A percentile compares a stretch with the other conserved stretches of the same genome.
Evolutionary conservation across 371 early-diverging fungal genomes (phyloP).

Genomic region (Mucor indicus): DNA sequence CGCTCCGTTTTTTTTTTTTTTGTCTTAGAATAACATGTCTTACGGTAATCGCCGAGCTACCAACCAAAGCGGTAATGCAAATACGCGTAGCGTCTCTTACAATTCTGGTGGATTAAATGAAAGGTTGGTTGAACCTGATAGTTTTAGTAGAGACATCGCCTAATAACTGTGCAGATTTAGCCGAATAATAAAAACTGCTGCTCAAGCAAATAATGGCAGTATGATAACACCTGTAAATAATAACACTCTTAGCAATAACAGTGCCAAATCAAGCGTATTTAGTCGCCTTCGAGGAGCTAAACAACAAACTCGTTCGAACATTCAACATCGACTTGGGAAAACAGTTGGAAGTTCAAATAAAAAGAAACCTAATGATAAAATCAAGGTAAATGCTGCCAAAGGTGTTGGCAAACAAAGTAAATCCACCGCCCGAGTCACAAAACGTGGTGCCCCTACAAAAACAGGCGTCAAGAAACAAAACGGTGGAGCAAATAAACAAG

Average conservation of each 20-base stretch:
- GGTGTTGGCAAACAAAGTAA: not conserved
- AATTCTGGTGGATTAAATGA: slow-evolving; percentile 41
- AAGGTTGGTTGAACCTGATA: slow-evolving; percentile 22
- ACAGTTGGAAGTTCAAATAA: slow-evolving; percentile 11
- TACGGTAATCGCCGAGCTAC: too few species aligned
- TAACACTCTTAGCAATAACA: not conserved
- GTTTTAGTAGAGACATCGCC: too few species aligned
- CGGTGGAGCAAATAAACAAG: not conserved
- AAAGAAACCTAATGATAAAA: slow-evolving; percentile 7
- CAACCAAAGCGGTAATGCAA: too few species aligned
- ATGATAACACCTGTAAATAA: not conserved
- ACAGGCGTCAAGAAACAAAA: slow-evolving; percentile 7
- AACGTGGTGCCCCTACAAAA: too few species aligned
- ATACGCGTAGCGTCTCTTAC: slow-evolving; percentile 22
- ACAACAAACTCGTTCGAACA: too few species aligned
- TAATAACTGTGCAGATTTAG: slow-evolving; percentile 1
- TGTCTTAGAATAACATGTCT: too few species aligned
- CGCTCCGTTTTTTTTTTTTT: too few species aligned
- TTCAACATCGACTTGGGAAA: slow-evolving; percentile 38
- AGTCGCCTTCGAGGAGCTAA: slow-evolving; percentile 32
- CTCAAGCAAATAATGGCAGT: too few species aligned
- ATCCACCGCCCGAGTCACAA: not conserved
- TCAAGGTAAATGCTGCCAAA: not conserved
- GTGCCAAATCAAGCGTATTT: slow-evolving; percentile 23
- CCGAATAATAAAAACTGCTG: slow-evolving; percentile 8